These are phyloP conservation scores for Dendrobium nobile DNA, from an alignment of 106 monocot species.

Conservation along the genomic window DNA sequence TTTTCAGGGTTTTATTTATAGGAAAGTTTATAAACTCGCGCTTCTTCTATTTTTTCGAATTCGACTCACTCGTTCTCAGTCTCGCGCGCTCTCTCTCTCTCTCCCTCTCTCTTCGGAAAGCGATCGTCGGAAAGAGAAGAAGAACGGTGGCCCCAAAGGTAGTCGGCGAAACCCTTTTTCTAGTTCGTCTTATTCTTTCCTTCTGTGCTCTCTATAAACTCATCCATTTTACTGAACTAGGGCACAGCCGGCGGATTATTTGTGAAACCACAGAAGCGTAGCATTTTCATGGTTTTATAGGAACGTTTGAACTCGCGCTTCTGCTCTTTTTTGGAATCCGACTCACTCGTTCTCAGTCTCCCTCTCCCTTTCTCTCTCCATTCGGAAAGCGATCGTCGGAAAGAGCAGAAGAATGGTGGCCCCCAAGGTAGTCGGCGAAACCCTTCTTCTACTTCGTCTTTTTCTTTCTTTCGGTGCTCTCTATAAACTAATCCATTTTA, in stretches of 20 bases:
- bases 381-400: not conserved
- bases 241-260: not conserved
- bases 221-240: constrained; percentile 7
- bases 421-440: constrained; percentile 15
- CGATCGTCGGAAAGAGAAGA: not conserved
- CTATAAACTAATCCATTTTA: not conserved
- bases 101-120: not conserved
- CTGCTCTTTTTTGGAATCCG: constrained; percentile 6
- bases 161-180: constrained; percentile 4
- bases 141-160: constrained; percentile 20
- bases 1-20: too few species aligned
- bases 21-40: not conserved
- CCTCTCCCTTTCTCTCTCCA: not conserved
- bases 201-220: not conserved
- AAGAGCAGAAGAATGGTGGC: constrained; percentile 8
- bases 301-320: not conserved
- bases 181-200: not conserved
- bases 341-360: not conserved
- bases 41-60: not conserved
- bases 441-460: not conserved
- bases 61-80: not conserved
- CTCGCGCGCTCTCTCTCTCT: not conserved
- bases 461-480: not conserved
- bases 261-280: too few species aligned
- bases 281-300: too few species aligned